Base-by-base conservation (phyloP, 1,284 basidiomycete species). In the Trametes pubescens region DNA sequence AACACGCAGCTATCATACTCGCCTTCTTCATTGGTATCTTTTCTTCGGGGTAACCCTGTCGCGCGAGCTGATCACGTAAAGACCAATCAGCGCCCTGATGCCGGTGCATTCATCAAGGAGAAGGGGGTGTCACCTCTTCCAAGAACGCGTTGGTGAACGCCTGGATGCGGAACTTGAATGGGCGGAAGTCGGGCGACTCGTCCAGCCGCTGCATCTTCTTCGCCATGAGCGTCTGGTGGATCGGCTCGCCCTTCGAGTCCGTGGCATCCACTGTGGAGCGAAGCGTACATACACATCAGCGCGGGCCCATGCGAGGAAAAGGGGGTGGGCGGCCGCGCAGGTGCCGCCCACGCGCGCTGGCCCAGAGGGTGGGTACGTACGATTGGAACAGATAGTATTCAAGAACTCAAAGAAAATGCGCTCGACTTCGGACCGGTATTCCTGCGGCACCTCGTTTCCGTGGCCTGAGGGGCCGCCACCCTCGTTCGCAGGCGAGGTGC, bases 151-250 rank as follows among this genome's bases (percentile, higher is more conserved):
- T 95, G 14, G 97, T 99, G 79, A 99, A 99, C 0, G 98, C 97
- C 76, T 97, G 95, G 72, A 99, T 99, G 59, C 98, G 90, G 81
- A 99, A 99, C 79, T 99, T 99, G 90, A 99, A 99, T 21, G 98
- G 97, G 32, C 97, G 88, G 79, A 97, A 99, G 79, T 99, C 97
- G 51, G 91, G 89, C 51, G 94, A 96, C 80, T 99, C 96, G 76
- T 97, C 96, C 60, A 98, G 82, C 53, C 94, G 89, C 71, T 95
- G 92, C 96, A 98, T 98, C 83, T 98, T 98, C 81, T 96, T 96
- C 1, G 96, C 93, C 98, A 99, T 99, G 70, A 99, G 84, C 46
- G 96, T 96, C 80, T 99, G 98, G 77, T 99, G 98, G 61, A 99
- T 95, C 52, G 93, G 90, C 77, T 99, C 97, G 62, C 98, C 98